Evolutionary conservation across 1,284 basidiomycete genomes (phyloP), one percentile per base, ranked within the genome.

Genomic region (Pascua guehoae): DNA sequence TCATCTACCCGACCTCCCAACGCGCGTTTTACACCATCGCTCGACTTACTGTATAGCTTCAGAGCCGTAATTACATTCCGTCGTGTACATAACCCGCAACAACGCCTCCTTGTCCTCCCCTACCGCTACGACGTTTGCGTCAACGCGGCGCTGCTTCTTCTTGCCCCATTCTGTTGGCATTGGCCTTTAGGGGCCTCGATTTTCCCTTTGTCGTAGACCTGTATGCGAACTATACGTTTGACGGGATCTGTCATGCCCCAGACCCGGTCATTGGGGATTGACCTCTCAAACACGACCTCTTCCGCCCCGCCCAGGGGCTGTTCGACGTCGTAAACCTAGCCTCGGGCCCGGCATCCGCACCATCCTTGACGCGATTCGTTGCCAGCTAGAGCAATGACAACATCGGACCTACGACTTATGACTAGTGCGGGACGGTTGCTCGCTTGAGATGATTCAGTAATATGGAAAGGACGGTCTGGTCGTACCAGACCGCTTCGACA

Each of bases 161-260:
- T n/a, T n/a, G n/a, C n/a, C n/a, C n/a, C n/a, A n/a, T n/a, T n/a
- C n/a, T n/a, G n/a, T n/a, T n/a, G n/a, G n/a, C n/a, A n/a, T n/a
- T n/a, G n/a, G n/a, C n/a, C n/a, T n/a, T n/a, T n/a, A n/a, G n/a
- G n/a, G n/a, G n/a, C n/a, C 56, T 63, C 32, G 64, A 66, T 41
- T 66, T 66, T 49, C 62, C 64, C 16, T 66, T 66, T 39, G 54
- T 62, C 1, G 36, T 62, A 16, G 62, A 66, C 40, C 47, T 66
- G 8, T 66, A 63, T 51, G 62, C 64, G 2, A 53, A 45, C 24
- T 46, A 53, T 9, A 57, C 54, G 5, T 66, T 54, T 36, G 60
- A 63, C 15, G 64, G 53, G 1, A 57, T 61, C n/a, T 45, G 64
- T 18, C 57, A 65, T n/a, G 5, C 12, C 5, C 40, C 49, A 1